A percentile compares a stretch with the other conserved stretches of the same genome.
Conservation (phyloP, 768 basidiomycete genomes). For the Myochromella boudieri region DNA sequence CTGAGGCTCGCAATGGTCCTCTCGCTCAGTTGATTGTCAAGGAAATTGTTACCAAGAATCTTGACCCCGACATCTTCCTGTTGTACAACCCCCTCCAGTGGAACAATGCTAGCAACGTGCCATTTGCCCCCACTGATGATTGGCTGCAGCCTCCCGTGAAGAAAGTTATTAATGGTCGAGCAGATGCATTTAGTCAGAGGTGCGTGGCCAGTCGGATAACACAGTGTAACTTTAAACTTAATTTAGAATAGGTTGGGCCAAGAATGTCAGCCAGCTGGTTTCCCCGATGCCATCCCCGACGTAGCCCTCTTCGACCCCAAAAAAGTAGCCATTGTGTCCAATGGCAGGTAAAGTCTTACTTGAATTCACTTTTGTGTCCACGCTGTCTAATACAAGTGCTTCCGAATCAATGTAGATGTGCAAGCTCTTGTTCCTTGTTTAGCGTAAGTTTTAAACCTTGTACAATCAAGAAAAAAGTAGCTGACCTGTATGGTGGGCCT, state of each 20-base stretch:
- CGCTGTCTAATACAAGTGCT: no score
- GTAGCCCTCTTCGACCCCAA: slow-evolving; percentile 46
- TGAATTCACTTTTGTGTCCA: no score
- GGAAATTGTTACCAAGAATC: slow-evolving; percentile 36
- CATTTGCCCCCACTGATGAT: slow-evolving; percentile 38
- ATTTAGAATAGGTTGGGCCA: slow-evolving; percentile 36
- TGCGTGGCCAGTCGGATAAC: slow-evolving; percentile 11
- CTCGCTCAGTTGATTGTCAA: slow-evolving; percentile 51
- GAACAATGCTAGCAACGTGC: slow-evolving; percentile 44
- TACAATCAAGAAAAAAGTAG: background rate
- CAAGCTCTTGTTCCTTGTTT: slow-evolving; percentile 47
- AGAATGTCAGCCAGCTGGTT: slow-evolving; percentile 39
- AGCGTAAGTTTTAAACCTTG: slow-evolving; percentile 30
- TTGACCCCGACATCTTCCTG: slow-evolving; percentile 43
- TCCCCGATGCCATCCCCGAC: slow-evolving; percentile 32
- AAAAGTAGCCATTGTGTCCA: slow-evolving; percentile 54
- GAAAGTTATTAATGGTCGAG: slow-evolving; percentile 43
- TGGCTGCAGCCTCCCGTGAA: slow-evolving; percentile 48
- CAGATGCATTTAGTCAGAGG: slow-evolving; percentile 54
- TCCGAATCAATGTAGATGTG: no score
- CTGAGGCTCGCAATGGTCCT: slow-evolving; percentile 44
- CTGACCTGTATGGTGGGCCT: background rate
- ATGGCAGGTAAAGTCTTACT: slow-evolving; percentile 57
- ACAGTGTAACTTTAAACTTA: background rate
- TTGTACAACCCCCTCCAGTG: slow-evolving; percentile 52